Base-by-base conservation (phyloP, 2,329 filamentous ascomycete species). In the Tolypocladium paradoxum region DNA sequence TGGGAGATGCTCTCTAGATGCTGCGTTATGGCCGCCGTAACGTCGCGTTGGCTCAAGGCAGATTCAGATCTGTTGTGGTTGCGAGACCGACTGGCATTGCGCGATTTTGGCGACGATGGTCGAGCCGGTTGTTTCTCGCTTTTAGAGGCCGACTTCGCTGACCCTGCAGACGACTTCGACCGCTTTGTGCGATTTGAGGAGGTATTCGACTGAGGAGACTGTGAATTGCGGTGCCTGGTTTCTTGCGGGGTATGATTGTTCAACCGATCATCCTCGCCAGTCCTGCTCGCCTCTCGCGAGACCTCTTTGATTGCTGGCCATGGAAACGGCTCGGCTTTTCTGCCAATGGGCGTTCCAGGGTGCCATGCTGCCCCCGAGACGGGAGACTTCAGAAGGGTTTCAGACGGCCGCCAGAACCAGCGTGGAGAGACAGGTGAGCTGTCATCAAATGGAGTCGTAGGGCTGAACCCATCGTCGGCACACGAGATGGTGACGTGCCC, bases 91-190 rank as follows among this genome's bases (percentile, higher is more conserved):
- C 70, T 73, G 4, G 66, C 63, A 36, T 70, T 68, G 6, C 68
- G 66, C 2, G 70, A 68, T 45, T 70, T 71, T 0, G 69, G 64
- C 0, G 68, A 70, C 0, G 59, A 52, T 0, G 67, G 66, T 3
- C 66, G 62, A 0, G 48, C 47, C 0, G 57, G 24, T 4, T 47
- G 22, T 16, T 52, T 48, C 16, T 40, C 54, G n/a, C 29, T 34
- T 12, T 50, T 27, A 24, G 31, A 43, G 4, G 24, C 36, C n/a
- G 33, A 48, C 33, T 52, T 48, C 6, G 50, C 33, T 18, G 49
- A 48, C 16, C 36, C 54, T 16, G 47, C 36, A 22, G 54, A 51
- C 27, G 46, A 47, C n/a, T 35, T 51, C 20, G 52, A 54, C 20
- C 40, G 37, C 20, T 46, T 45, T 18, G 52, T 54, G 18, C 38